Evolutionary conservation across 257 asterid species (phyloP).

Genomic region (Ehretia macrophylla): DNA sequence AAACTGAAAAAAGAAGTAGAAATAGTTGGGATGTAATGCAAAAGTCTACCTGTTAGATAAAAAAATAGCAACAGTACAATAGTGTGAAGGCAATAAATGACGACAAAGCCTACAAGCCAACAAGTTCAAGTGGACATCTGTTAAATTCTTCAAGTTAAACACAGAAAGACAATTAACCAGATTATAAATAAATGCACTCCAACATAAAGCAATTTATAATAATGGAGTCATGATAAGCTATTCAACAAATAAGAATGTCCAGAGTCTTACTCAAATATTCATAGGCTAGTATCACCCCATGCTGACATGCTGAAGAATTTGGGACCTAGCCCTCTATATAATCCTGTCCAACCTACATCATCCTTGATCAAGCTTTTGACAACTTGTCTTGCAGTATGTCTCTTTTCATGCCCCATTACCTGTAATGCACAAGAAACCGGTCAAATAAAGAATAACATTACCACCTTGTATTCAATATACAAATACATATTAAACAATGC

Average conservation of each 20-base stretch:
- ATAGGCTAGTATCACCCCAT: constrained; percentile 98
- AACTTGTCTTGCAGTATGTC: constrained; percentile 73
- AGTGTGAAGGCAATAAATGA: too few species aligned
- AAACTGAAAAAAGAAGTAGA: too few species aligned
- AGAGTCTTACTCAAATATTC: constrained; percentile 78
- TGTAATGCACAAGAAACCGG: constrained; percentile 28
- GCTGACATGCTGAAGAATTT: constrained; percentile 98
- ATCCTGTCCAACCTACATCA: constrained; percentile 93
- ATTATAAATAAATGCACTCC: background rate
- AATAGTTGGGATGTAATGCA: too few species aligned
- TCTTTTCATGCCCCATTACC: constrained; percentile 77
- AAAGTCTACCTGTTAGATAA: too few species aligned
- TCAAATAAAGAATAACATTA: constrained; percentile 7
- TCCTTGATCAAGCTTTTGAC: constrained; percentile 71
- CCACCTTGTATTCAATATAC: background rate
- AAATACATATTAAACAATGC: background rate
- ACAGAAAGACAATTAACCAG: too few species aligned
- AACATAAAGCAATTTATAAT: background rate
- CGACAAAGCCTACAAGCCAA: background rate
- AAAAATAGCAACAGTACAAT: too few species aligned
- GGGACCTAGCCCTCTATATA: constrained; percentile 94
- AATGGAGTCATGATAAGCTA: background rate
- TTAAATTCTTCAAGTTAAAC: too few species aligned
- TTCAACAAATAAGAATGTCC: background rate
- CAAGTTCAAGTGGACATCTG: too few species aligned